phyloP scores from a whole-genome alignment of 345 rosid species.

The Dipteronia sinensis region DNA sequence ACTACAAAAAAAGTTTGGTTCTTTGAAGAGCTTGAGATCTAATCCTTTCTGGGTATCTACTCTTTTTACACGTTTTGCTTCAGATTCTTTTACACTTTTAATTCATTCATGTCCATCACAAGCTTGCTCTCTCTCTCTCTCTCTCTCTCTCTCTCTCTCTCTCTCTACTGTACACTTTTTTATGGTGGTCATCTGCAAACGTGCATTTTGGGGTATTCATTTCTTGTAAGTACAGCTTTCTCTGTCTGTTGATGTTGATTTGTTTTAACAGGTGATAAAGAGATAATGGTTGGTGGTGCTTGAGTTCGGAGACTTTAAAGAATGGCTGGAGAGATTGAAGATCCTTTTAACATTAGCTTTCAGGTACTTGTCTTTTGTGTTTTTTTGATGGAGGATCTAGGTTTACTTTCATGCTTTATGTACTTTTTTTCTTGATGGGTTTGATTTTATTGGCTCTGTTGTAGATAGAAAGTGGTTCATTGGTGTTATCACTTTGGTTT shows the following conservation, averaged over 20 bases:
- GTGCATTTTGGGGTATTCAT: conserved; percentile 2
- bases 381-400: background rate
- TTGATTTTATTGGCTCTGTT: background rate
- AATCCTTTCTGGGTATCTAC: background rate
- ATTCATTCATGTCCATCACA: background rate
- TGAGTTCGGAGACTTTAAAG: conserved; percentile 18
- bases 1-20: background rate
- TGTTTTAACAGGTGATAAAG: conserved; percentile 1
- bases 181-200: background rate
- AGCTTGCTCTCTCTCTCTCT: background rate
- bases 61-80: conserved; percentile 2
- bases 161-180: background rate
- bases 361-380: conserved; percentile 44
- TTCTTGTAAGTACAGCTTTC: conserved; percentile 13
- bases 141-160: too few species aligned
- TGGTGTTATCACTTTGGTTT: conserved; percentile 11
- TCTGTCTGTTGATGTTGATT: background rate
- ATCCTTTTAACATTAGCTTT: conserved; percentile 57
- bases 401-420: background rate
- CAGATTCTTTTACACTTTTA: background rate
- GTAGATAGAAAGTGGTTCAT: conserved; percentile 1
- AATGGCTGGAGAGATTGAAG: conserved; percentile 76
- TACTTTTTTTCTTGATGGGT: conserved; percentile 7
- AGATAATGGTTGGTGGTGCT: conserved; percentile 10
- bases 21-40: background rate